Evolutionary conservation across 306 rosid genomes (phyloP).

Genomic region (Cucumis cinereus): DNA sequence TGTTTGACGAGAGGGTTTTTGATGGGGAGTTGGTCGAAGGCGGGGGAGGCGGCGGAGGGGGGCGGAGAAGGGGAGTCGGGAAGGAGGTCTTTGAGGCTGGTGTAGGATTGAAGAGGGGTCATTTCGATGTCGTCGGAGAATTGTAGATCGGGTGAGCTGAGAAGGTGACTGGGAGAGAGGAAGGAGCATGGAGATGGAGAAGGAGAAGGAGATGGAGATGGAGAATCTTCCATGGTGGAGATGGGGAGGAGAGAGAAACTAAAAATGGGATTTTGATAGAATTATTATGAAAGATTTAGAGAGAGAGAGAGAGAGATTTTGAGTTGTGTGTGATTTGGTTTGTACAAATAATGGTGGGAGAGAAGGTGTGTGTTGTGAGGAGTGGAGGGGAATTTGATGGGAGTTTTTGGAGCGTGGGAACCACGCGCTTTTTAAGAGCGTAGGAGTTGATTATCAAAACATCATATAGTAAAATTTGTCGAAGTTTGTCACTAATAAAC

Average conservation of each 20-base stretch:
- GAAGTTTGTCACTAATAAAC: no score
- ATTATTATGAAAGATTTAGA: not conserved
- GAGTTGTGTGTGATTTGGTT: not conserved
- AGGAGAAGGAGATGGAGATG: not conserved
- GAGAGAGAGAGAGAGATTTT: constrained; percentile 11
- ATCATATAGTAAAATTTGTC: no score
- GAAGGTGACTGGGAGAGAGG: constrained; percentile 14
- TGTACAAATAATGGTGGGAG: not conserved
- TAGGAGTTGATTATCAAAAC: not conserved
- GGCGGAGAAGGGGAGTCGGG: constrained; percentile 10
- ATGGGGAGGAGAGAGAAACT: not conserved
- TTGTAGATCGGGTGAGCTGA: not conserved
- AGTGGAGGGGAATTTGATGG: not conserved
- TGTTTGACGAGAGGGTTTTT: constrained; percentile 54
- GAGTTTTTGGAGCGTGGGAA: not conserved
- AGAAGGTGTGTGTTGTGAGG: not conserved
- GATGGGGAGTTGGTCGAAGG: constrained; percentile 45
- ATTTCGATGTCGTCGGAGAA: constrained; percentile 25
- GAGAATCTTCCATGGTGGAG: not conserved
- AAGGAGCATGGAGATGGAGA: constrained; percentile 5
- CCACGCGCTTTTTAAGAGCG: not conserved
- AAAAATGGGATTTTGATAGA: constrained; percentile 5
- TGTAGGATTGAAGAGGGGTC: constrained; percentile 21
- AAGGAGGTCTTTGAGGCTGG: constrained; percentile 46
- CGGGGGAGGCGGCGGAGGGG: constrained; percentile 5